Base-by-base conservation (phyloP, 805 yeast genomes). In the Myxozyma vanderwaltii region DNA sequence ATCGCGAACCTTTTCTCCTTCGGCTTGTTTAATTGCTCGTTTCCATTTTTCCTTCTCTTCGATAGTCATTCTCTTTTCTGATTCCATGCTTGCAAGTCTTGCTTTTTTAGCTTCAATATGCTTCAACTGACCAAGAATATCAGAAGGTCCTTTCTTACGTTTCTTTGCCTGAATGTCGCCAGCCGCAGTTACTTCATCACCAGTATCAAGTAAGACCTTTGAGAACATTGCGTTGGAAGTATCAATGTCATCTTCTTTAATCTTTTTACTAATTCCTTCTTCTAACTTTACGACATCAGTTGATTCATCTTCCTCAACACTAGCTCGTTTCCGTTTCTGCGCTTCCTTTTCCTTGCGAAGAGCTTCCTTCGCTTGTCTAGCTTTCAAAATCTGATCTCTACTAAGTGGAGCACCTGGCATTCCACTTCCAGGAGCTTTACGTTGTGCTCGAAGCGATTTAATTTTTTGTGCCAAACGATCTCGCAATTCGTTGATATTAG, bases 401-500 rank as follows among this genome's bases (percentile, higher is more conserved):
- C 92, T 88, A 59, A 85, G 81, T 15, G 91, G 91, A 0, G 96
- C 94, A 24, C 97, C 96, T 3, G 80, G 77, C 3, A 79, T 84
- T 47, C 83, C 86, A 0, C 91, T 77, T 1, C 98, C 98, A 0
- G 95, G 94, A 1, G 98, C 99, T 69, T 87, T 91, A 71, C 99
- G 84, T 74, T 83, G 87, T 56, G 86, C 91, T 66, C 85, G 84
- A 75, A 94, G 69, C 7, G 75, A 75, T 57, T 77, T 81, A 64
- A 94, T 91, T 72, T 85, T 89, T 17, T 81, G 81, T 29, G 92
- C 86, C 45, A 94, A 80, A 71, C 87, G 87, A n/a, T 85, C 86
- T 69, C 91, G 84, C 60, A 94, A 79, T 66, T 83, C 86, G 4
- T 81, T 81, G 50, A 90, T 53, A 26, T 39, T 53, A 8, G 51